Percentiles rank a stretch among this genome's conserved stretches.
These are phyloP conservation scores for Venturia nashicola DNA, from an alignment of 2,329 filamentous ascomycete species.

Conservation along the genomic window DNA sequence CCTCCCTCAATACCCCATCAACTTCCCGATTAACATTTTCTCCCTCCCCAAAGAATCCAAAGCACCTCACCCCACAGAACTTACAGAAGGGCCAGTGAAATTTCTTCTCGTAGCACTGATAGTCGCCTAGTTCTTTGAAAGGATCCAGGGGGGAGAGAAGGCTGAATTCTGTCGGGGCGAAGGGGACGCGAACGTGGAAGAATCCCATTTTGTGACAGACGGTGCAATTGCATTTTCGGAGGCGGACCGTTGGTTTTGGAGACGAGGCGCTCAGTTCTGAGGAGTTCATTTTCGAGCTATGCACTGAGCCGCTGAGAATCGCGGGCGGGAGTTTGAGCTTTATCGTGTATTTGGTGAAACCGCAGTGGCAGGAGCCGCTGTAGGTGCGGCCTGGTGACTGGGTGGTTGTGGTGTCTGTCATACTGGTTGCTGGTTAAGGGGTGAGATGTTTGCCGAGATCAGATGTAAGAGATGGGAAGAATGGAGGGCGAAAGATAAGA, in stretches of 20 bases:
- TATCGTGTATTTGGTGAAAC: conserved; percentile 30
- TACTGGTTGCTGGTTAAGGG: background rate
- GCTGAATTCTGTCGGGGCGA: conserved; percentile 31
- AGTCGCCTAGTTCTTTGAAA: background rate
- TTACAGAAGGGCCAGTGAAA: conserved; percentile 34
- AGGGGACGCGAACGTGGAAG: conserved; percentile 32
- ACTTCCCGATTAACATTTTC: conserved; percentile 14
- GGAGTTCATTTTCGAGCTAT: background rate
- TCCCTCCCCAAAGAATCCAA: conserved; percentile 27
- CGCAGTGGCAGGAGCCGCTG: conserved; percentile 37
- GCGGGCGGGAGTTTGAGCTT: conserved; percentile 30
- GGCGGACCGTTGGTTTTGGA: conserved; percentile 12
- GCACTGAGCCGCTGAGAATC: background rate
- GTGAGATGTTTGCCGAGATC: background rate
- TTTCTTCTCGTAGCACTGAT: conserved; percentile 4
- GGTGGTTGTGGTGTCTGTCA: conserved; percentile 15
- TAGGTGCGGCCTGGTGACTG: conserved; percentile 11
- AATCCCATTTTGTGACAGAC: conserved; percentile 37
- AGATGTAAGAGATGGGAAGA: background rate
- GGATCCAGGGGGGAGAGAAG: conserved; percentile 31
- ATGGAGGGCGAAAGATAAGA: background rate
- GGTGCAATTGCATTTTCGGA: conserved; percentile 37
- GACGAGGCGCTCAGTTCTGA: background rate
- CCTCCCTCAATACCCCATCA: conserved; percentile 14
- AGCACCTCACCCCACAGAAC: conserved; percentile 33